phyloP scores from a whole-genome alignment of 2,329 filamentous ascomycete species.

The Purpureocillium takamizusanense region DNA sequence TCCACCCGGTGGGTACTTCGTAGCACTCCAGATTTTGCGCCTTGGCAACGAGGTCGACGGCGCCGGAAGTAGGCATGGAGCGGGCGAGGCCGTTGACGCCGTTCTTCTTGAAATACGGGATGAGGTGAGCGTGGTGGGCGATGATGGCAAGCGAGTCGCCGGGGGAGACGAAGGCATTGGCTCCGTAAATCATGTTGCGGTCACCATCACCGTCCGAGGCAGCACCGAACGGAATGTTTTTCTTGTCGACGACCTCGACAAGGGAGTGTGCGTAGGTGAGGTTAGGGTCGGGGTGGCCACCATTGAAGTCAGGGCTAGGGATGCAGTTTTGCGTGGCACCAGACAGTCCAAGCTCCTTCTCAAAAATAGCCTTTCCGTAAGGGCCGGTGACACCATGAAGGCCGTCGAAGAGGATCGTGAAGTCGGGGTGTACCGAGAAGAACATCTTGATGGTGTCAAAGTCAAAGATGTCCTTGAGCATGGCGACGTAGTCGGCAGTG shows the following conservation, averaged over 20 bases:
- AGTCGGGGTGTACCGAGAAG: constrained; percentile 76
- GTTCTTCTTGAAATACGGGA: constrained; percentile 97
- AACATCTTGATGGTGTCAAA: constrained; percentile 94
- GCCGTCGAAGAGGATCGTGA: constrained; percentile 94
- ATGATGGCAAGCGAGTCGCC: constrained; percentile 98
- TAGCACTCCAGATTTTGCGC: constrained; percentile 86
- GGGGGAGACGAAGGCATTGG: constrained; percentile 90
- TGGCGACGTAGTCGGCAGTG: constrained; percentile 80
- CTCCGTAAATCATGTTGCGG: constrained; percentile 99
- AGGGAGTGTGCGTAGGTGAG: constrained; percentile 93
- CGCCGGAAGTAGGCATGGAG: constrained; percentile 94
- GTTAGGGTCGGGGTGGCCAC: constrained; percentile 96
- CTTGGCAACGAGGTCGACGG: constrained; percentile 92
- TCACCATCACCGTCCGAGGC: constrained; percentile 96
- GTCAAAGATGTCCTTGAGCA: constrained; percentile 98
- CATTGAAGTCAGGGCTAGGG: constrained; percentile 90
- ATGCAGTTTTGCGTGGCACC: constrained; percentile 79
- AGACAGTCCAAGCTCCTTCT: constrained; percentile 80
- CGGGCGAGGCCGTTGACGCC: constrained; percentile 91
- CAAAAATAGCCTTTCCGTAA: constrained; percentile 91
- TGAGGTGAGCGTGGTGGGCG: constrained; percentile 89
- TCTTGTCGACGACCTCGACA: constrained; percentile 86
- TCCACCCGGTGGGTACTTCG: constrained; percentile 98
- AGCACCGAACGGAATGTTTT: constrained; percentile 88
- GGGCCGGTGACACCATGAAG: constrained; percentile 91